Base-by-base conservation (phyloP, 176 grass and related monocot genomes). In the Luzula sylvatica region DNA sequence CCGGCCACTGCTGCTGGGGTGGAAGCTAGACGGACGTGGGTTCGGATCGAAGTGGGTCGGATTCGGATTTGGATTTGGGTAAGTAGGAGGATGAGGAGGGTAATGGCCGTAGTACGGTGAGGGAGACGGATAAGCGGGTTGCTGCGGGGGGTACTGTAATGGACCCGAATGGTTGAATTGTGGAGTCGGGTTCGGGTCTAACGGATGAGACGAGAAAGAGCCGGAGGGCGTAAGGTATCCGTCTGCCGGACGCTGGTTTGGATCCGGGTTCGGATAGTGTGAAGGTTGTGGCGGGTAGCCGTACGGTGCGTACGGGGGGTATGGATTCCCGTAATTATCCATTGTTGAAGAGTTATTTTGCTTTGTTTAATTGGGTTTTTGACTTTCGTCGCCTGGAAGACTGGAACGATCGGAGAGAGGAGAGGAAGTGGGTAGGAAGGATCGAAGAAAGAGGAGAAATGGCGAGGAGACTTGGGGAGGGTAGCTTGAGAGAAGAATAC, bases 161-260 rank as follows among this genome's bases (percentile, higher is more conserved):
- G 56, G 38, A 18, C 44, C 38, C n/a, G 65, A 76, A 18, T 68
- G 73, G 55, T 19, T 62, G 35, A 40, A 61, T 19, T 75, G 53
- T 15, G 52, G 53, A 3, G 26, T 4, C 0, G 52, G 53, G 2
- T 11, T 9, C 0, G 42, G 18, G 39, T 13, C 30, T 8, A 30
- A 16, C 4, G 40, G 6, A 45, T 57, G 52, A 11, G 52, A 48
- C 0, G 52, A 39, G 52, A 43, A 58, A 26, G 72, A 58, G 43
- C 61, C 30, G 5, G 24, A 38, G 39, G 15, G 28, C 23, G 38
- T 21, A 11, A n/a, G 66, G 8, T 24, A 20, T 2, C 11, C 2
- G 53, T 17, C 9, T 12, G 29, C 20, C 19, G 53, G 16, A 57
- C 11, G 28, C 53, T 39, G 28, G 16, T 57, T 41, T n/a, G 28